Evolutionary conservation across 2,329 filamentous ascomycete genomes (phyloP), one percentile per base, ranked within the genome.

Genomic region (Lecanicillium sp.): DNA sequence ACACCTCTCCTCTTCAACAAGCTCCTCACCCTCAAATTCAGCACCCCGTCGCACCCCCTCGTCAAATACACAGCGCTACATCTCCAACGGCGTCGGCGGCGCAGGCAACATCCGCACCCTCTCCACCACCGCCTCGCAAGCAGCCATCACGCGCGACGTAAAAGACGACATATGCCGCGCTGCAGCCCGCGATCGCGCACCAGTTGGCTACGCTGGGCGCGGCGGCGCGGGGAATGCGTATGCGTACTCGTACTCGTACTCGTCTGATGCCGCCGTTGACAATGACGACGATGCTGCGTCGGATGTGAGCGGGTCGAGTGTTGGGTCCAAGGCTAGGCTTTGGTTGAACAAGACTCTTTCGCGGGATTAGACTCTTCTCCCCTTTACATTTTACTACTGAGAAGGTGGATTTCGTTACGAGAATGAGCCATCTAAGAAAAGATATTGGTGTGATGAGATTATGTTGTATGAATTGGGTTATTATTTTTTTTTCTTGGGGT

Each of bases 191-290:
- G 54, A 60, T 43, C 49, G 48, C 29, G 60, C 64, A 40, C 53
- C 64, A 41, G 67, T 70, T 54, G 83, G 80, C 62, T 71, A 79
- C 59, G 71, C 71, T 12, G 80, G 80, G 49, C 77, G 80, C 40
- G 80, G 80, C 48, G 80, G 80, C 43, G 78, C 78, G 2, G 80
- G 80, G 49, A 63, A 63, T 45, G 69, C 76, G 45, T 85, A 85
- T 60, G 78, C 82, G 56, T 49, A 56, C 32, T 44, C 47, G 41
- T 33, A 43, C 43, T 33, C 82, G 56, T 49, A 56, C 32, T 44
- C 47, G 41, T 33, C 42, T 43, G 34, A 49, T 44, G 33, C 43
- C 33, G 38, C 41, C 34, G 43, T 39, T 42, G 28, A 31, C 35
- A 33, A 33, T 31, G 41, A 43, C 30, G 45, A 50, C 35, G 47